These are phyloP conservation scores for Coelastrella sp. DNA, from an alignment of 139 green algal genomes.

Conservation along the genomic window DNA sequence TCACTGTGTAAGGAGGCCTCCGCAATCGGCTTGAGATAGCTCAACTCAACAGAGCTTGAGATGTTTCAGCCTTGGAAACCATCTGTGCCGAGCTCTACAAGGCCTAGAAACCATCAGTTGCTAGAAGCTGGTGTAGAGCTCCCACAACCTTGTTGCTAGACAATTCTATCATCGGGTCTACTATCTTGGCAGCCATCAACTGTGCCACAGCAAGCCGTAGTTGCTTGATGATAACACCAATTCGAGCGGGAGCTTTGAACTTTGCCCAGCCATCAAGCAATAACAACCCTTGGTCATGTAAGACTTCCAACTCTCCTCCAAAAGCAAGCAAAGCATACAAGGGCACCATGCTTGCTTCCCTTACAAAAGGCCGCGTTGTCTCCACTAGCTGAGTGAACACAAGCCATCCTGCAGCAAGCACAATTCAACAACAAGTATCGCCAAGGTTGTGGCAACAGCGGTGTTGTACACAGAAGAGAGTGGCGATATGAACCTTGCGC, in stretches of 20 bases:
- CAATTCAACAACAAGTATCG: too few species aligned
- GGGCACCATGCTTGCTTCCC: slow-evolving; percentile 83
- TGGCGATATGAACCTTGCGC: too few species aligned
- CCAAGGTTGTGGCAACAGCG: too few species aligned
- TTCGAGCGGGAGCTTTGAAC: slow-evolving; percentile 38
- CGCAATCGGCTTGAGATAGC: too few species aligned
- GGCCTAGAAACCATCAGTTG: slow-evolving; percentile 80
- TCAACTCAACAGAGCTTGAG: too few species aligned
- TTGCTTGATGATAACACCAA: slow-evolving; percentile 81
- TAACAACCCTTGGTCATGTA: slow-evolving; percentile 38
- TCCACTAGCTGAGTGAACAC: slow-evolving; percentile 88
- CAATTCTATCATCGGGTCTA: slow-evolving; percentile 74
- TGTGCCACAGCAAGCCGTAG: slow-evolving; percentile 76
- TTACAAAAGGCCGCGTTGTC: slow-evolving; percentile 74
- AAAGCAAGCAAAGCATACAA: slow-evolving; percentile 92
- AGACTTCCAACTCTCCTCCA: slow-evolving; percentile 68
- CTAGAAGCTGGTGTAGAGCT: slow-evolving; percentile 77
- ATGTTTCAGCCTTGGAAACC: too few species aligned
- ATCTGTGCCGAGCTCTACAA: too few species aligned
- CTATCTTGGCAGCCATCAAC: slow-evolving; percentile 83
- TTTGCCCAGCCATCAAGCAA: slow-evolving; percentile 48
- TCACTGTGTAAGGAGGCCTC: too few species aligned
- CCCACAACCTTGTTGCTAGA: slow-evolving; percentile 58
- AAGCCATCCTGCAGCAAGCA: slow-evolving; percentile 75
- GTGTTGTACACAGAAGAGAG: too few species aligned